Conservation (phyloP, 164 flowering plant genomes). For the Aristolochia californica region DNA sequence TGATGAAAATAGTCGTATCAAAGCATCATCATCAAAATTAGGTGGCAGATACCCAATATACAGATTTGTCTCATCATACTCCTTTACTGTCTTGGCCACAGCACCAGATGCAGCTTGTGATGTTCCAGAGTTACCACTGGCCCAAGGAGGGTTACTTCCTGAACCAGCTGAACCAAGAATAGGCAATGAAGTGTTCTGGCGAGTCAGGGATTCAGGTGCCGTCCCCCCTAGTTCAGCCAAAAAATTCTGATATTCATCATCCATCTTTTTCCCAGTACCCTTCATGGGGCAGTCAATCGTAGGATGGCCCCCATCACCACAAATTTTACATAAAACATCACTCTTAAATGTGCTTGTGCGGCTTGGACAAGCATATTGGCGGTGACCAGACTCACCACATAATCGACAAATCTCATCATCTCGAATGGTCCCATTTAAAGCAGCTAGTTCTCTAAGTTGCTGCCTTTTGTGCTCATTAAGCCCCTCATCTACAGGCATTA, state of each 20-base stretch:
- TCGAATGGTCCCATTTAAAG: constrained; percentile 88
- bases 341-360: constrained; percentile 77
- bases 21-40: constrained; percentile 75
- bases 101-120: constrained; percentile 20
- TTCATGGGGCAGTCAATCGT: constrained; percentile 93
- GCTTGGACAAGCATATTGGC: constrained; percentile 88
- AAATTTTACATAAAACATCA: constrained; percentile 79
- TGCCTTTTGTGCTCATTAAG: constrained; percentile 94
- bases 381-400: constrained; percentile 94
- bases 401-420: constrained; percentile 90
- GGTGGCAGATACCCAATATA: constrained; percentile 91
- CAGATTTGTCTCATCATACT: constrained; percentile 77
- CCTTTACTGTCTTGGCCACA: constrained; percentile 49
- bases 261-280: constrained; percentile 94
- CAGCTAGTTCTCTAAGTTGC: constrained; percentile 84
- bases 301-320: constrained; percentile 98
- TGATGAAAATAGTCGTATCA: constrained; percentile 60
- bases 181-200: constrained; percentile 33
- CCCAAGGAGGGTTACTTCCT: constrained; percentile 83
- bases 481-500: constrained; percentile 90
- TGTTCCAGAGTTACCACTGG: constrained; percentile 13
- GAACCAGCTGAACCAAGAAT: constrained; percentile 37
- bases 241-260: constrained; percentile 88
- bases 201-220: constrained; percentile 55
- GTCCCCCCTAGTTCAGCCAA: constrained; percentile 89